Percentiles rank a stretch among this genome's conserved stretches.
phyloP scores from a whole-genome alignment of 2,329 filamentous ascomycete genomes.

The Calonectria montana region DNA sequence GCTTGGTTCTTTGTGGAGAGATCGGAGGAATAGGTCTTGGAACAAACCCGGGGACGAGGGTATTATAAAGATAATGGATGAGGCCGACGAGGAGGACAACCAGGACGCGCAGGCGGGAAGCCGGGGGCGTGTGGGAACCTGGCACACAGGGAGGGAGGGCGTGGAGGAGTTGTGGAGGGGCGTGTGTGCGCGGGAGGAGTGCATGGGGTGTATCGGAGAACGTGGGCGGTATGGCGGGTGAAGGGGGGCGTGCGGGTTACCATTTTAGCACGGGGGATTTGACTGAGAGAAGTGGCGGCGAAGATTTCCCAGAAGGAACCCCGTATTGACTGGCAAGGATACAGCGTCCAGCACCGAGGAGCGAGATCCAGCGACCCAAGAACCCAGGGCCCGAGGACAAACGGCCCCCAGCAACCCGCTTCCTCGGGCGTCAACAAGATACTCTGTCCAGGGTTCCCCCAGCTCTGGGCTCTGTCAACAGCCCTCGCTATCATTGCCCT shows the following conservation, averaged over 20 bases:
- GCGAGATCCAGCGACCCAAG: constrained; percentile 1
- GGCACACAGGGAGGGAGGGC: constrained; percentile 22
- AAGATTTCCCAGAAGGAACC: constrained; percentile 29
- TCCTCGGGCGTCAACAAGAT: constrained; percentile 29
- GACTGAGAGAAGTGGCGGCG: constrained; percentile 25
- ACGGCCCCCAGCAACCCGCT: constrained; percentile 8
- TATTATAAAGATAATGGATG: constrained; percentile 40
- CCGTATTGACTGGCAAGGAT: background rate
- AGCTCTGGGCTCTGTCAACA: constrained; percentile 11
- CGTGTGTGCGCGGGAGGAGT: constrained; percentile 25
- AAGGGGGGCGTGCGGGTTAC: background rate
- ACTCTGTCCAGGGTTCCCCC: background rate
- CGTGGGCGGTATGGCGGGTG: constrained; percentile 7
- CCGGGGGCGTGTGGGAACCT: constrained; percentile 34
- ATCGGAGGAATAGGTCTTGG: constrained; percentile 28
- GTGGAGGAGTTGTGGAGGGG: constrained; percentile 24
- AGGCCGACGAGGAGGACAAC: constrained; percentile 29
- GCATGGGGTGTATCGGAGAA: constrained; percentile 16
- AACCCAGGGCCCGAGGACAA: constrained; percentile 19
- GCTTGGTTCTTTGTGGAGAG: constrained; percentile 35
- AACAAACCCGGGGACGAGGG: constrained; percentile 40
- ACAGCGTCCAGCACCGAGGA: background rate
- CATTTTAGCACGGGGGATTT: background rate
- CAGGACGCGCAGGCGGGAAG: constrained; percentile 40
- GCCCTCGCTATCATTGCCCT: constrained; percentile 2